These are phyloP conservation scores for Pseudogymnoascus sp. DNA, from an alignment of 2,329 filamentous ascomycete genomes.

Conservation along the genomic window DNA sequence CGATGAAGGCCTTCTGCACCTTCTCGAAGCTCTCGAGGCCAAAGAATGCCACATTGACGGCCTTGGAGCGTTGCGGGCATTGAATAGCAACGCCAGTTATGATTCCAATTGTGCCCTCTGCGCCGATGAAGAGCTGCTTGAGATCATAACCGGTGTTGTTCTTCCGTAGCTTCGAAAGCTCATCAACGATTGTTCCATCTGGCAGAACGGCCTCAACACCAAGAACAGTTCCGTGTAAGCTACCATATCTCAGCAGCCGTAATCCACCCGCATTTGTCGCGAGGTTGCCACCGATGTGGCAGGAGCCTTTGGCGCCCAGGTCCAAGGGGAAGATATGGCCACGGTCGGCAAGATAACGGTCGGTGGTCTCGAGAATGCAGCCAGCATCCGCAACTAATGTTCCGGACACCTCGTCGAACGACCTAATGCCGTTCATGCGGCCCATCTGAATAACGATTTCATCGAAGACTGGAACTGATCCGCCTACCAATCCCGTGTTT, in stretches of 20 bases:
- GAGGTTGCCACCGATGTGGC: constrained; percentile 92
- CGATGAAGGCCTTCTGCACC: constrained; percentile 75
- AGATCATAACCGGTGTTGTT: constrained; percentile 99
- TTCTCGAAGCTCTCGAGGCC: constrained; percentile 86
- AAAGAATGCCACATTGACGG: constrained; percentile 92
- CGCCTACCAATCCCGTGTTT: constrained; percentile 92
- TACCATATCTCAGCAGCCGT: constrained; percentile 84
- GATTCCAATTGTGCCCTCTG: constrained; percentile 89
- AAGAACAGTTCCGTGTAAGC: constrained; percentile 84
- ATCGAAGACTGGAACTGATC: constrained; percentile 93
- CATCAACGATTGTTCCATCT: constrained; percentile 85
- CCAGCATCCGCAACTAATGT: constrained; percentile 86
- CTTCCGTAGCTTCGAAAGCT: constrained; percentile 82
- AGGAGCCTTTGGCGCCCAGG: constrained; percentile 95
- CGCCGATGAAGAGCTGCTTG: constrained; percentile 94
- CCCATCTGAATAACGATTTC: constrained; percentile 91
- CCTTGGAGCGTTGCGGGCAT: constrained; percentile 78
- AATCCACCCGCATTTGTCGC: constrained; percentile 93
- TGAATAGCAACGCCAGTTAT: constrained; percentile 86
- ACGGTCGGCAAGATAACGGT: constrained; percentile 75
- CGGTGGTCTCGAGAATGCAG: constrained; percentile 81
- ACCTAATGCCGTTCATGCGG: constrained; percentile 85
- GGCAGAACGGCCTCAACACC: constrained; percentile 90
- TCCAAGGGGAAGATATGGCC: constrained; percentile 92
- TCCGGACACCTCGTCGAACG: constrained; percentile 89